These are phyloP conservation scores for Onygenales sp. DNA, from an alignment of 2,329 filamentous ascomycete genomes.

Conservation along the genomic window DNA sequence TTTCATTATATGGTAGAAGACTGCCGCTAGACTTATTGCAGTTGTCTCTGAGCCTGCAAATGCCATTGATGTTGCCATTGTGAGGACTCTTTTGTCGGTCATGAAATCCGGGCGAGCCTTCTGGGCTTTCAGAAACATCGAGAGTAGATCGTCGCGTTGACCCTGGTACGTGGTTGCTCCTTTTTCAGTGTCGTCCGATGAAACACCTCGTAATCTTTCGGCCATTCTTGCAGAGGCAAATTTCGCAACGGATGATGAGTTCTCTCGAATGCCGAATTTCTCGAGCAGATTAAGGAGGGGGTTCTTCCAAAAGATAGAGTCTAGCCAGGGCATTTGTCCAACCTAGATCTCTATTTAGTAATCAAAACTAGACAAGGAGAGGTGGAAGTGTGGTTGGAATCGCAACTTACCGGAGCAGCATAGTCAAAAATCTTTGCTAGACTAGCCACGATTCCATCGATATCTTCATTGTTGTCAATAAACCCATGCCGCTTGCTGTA, in stretches of 20 bases:
- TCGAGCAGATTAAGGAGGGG: constrained; percentile 60
- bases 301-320: constrained; percentile 64
- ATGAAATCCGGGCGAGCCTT: constrained; percentile 19
- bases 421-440: constrained; percentile 58
- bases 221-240: constrained; percentile 61
- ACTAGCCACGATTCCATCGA: constrained; percentile 63
- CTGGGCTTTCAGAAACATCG: constrained; percentile 19
- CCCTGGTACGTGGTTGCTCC: constrained; percentile 49
- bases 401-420: constrained; percentile 52
- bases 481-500: constrained; percentile 70
- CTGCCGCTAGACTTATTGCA: constrained; percentile 59
- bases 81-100: constrained; percentile 18
- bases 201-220: constrained; percentile 43
- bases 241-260: constrained; percentile 61
- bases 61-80: constrained; percentile 21
- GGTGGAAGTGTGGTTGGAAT: constrained; percentile 3
- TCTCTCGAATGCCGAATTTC: constrained; percentile 56
- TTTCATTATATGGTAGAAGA: constrained; percentile 67
- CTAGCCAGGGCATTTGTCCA: constrained; percentile 65
- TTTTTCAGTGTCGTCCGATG: constrained; percentile 24
- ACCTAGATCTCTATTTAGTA: constrained; percentile 35
- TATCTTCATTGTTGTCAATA: constrained; percentile 62
- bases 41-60: constrained; percentile 73
- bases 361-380: neutral
- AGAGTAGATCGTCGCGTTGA: constrained; percentile 40